Conservation (phyloP, 139 green algal species). For the Coelastrella sp. region DNA sequence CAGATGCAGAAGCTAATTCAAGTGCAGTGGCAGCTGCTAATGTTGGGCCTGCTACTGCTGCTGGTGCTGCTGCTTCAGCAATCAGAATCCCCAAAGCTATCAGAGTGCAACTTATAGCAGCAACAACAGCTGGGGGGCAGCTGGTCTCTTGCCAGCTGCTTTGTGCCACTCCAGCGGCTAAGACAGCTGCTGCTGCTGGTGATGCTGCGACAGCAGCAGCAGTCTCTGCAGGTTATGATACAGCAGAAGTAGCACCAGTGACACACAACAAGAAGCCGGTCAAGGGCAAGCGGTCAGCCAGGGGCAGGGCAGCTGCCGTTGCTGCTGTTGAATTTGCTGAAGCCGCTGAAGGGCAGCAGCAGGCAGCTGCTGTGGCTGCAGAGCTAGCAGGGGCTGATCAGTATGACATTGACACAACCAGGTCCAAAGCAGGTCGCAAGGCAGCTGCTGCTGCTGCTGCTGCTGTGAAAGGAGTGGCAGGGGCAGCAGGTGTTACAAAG, state of each 20-base stretch:
- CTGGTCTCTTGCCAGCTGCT: too few species aligned
- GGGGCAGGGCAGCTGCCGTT: not conserved
- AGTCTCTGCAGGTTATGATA: not conserved
- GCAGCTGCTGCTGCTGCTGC: slow-evolving; percentile 1
- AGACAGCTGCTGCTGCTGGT: not conserved
- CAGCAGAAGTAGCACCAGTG: slow-evolving; percentile 10
- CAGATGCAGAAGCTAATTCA: too few species aligned
- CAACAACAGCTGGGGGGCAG: not conserved
- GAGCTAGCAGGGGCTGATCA: not conserved
- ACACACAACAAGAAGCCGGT: not conserved
- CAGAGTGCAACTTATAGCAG: too few species aligned
- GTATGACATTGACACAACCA: too few species aligned
- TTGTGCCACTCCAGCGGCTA: not conserved
- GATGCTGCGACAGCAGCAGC: not conserved
- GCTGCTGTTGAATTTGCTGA: not conserved
- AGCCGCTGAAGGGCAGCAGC: not conserved
- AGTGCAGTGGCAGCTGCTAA: too few species aligned
- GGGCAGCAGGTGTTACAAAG: not conserved
- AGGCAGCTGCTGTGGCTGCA: not conserved
- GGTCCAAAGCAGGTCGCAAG: not conserved
- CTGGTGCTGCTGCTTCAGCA: too few species aligned
- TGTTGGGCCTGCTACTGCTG: too few species aligned
- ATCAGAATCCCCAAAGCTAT: too few species aligned
- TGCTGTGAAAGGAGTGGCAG: not conserved
- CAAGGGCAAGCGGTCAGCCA: not conserved